phyloP scores from a whole-genome alignment of 176 grass and related monocot genomes.

The Melocanna baccifera region DNA sequence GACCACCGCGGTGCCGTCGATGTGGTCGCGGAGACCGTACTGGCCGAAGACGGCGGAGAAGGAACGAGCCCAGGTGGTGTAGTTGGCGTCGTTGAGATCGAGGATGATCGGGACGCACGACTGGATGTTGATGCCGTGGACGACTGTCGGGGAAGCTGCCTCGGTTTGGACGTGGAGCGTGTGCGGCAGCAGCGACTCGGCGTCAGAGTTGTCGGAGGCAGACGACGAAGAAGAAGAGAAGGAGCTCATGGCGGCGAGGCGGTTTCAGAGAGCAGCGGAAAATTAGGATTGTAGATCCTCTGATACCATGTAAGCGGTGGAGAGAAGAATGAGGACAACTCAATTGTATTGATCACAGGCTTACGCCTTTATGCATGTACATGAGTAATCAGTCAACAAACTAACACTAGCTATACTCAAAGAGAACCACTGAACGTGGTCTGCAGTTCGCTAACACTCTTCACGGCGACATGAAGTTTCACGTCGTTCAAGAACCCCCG shows the following conservation, averaged over 20 bases:
- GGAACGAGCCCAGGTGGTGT: not conserved
- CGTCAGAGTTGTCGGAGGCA: not conserved
- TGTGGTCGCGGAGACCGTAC: not conserved
- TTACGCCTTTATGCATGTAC: no score
- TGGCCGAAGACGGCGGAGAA: not conserved
- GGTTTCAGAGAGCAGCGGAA: not conserved
- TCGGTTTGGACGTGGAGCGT: no score
- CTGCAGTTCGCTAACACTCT: no score
- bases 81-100: not conserved
- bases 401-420: no score
- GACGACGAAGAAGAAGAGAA: not conserved
- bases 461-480: no score
- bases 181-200: accelerated
- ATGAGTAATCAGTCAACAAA: no score
- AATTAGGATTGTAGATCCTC: not conserved
- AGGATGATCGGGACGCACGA: not conserved
- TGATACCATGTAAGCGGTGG: not conserved
- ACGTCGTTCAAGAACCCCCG: no score
- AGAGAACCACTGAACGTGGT: no score
- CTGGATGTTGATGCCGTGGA: not conserved
- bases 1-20: not conserved
- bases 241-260: not conserved
- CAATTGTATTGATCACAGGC: no score
- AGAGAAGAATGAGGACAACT: no score
- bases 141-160: not conserved